Evolutionary conservation across 2,329 filamentous ascomycete genomes (phyloP).

Genomic region (Hypoxylon sp.): DNA sequence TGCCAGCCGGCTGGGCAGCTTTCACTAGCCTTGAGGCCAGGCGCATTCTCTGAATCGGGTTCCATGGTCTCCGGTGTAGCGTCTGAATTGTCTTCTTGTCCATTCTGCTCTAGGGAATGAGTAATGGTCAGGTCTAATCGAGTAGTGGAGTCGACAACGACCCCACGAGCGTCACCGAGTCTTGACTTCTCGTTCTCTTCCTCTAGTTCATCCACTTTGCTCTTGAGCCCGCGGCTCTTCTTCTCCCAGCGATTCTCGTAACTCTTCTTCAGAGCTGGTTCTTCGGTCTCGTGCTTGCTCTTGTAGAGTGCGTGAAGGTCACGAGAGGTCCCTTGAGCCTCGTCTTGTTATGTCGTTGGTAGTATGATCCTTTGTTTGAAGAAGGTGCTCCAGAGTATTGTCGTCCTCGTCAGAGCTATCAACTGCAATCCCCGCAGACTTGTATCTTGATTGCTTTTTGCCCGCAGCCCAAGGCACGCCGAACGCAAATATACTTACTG

Average conservation of each 20-base stretch:
- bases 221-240: conserved; percentile 83
- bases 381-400: conserved; percentile 55
- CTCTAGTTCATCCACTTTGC: conserved; percentile 76
- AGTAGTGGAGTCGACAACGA: too few relatives aligned
- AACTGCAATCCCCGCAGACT: conserved; percentile 86
- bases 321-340: conserved; percentile 56
- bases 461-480: too few relatives aligned
- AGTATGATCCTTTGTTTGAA: too few relatives aligned
- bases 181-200: conserved; percentile 86
- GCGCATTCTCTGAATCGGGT: conserved; percentile 65
- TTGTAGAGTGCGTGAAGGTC: conserved; percentile 96
- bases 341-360: too few relatives aligned
- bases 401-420: conserved; percentile 74
- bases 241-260: conserved; percentile 93
- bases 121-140: too few relatives aligned
- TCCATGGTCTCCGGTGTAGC: too few relatives aligned
- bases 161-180: conserved; percentile 56
- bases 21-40: conserved; percentile 72
- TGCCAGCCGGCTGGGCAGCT: conserved; percentile 80
- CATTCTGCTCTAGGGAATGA: too few relatives aligned
- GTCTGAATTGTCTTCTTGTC: too few relatives aligned
- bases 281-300: conserved; percentile 96
- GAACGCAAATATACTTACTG: too few relatives aligned
- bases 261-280: conserved; percentile 86
- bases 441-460: too few relatives aligned